phyloP scores from a whole-genome alignment of 192 early-diverging fungal genomes.

The Rhizophagus prolifer region DNA sequence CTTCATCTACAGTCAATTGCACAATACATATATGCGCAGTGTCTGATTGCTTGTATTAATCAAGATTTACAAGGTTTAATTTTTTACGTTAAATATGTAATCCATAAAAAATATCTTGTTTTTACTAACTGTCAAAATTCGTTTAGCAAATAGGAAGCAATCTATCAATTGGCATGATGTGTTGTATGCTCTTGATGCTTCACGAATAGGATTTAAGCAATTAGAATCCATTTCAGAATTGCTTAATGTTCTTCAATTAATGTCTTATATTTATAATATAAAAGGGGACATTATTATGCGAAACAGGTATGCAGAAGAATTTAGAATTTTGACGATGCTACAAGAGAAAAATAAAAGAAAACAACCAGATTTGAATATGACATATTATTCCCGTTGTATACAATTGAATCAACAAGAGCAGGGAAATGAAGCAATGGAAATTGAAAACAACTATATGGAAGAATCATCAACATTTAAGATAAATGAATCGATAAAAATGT shows the following conservation, averaged over 20 bases:
- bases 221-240: constrained; percentile 23
- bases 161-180: constrained; percentile 8
- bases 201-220: constrained; percentile 5
- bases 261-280: constrained; percentile 19
- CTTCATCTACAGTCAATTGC: constrained; percentile 24
- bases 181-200: not conserved
- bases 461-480: no score
- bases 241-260: constrained; percentile 23
- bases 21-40: constrained; percentile 24
- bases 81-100: no score
- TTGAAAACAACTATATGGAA: no score
- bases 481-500: no score
- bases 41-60: constrained; percentile 18
- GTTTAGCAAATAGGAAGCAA: not conserved
- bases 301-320: constrained; percentile 1
- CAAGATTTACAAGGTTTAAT: constrained; percentile 13
- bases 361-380: constrained; percentile 14
- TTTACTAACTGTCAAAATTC: not conserved
- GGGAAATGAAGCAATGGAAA: no score
- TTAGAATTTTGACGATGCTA: not conserved
- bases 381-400: constrained; percentile 12
- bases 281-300: not conserved
- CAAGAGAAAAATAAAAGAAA: constrained; percentile 14
- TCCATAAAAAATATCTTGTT: no score
- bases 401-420: not conserved